phyloP scores from a whole-genome alignment of 176 grass and related monocot genomes.

The Thalia dealbata region DNA sequence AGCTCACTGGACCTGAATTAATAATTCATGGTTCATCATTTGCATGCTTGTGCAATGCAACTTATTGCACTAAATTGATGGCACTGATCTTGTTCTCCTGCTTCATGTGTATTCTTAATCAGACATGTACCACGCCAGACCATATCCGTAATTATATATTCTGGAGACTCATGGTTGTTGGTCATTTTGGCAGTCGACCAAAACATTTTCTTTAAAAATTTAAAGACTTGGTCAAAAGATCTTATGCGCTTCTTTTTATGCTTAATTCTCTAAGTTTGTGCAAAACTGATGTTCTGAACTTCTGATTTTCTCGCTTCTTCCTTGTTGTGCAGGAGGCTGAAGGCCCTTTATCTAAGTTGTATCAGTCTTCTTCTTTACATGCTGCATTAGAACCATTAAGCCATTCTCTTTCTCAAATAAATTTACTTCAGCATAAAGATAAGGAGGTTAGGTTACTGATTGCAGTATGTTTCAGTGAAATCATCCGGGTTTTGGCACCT shows the following conservation, averaged over 20 bases:
- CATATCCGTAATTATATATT: background rate
- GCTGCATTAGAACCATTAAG: constrained; percentile 50
- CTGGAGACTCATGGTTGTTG: background rate
- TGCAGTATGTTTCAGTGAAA: constrained; percentile 74
- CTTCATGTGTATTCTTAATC: background rate
- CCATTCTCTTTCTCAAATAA: constrained; percentile 48
- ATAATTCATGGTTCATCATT: background rate
- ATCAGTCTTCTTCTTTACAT: constrained; percentile 61
- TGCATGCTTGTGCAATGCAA: background rate
- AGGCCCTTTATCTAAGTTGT: constrained; percentile 62
- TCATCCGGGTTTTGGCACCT: constrained; percentile 86
- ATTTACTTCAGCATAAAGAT: constrained; percentile 77
- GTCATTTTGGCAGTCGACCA: background rate
- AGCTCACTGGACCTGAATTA: background rate
- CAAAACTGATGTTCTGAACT: background rate
- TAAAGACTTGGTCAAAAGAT: no score
- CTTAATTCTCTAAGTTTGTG: background rate
- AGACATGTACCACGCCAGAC: background rate
- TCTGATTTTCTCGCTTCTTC: constrained; percentile 23
- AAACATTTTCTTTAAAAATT: background rate
- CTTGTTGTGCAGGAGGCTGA: constrained; percentile 74
- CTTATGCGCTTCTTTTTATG: background rate
- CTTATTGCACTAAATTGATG: background rate
- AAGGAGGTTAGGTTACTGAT: constrained; percentile 91
- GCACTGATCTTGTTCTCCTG: background rate